Evolutionary conservation across 768 basidiomycete genomes (phyloP).

Genomic region (Hydnum rufescens): DNA sequence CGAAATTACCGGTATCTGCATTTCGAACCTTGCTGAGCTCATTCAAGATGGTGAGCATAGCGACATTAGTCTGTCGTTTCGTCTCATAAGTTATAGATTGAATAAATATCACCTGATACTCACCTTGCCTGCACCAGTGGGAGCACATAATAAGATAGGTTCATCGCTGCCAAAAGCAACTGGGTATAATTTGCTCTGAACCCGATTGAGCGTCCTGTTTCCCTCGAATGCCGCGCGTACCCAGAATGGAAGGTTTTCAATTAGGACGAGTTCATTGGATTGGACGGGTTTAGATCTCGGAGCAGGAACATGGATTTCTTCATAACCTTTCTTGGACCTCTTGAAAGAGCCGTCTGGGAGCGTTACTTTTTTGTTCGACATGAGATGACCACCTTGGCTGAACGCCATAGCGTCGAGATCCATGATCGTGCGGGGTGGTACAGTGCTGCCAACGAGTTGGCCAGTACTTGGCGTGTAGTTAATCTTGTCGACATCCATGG

Average conservation of each 20-base stretch:
- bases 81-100: not conserved
- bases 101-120: slow-evolving; percentile 11
- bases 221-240: slow-evolving; percentile 63
- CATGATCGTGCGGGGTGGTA: slow-evolving; percentile 67
- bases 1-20: slow-evolving; percentile 56
- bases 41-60: slow-evolving; percentile 84
- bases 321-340: slow-evolving; percentile 86
- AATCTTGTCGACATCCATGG: slow-evolving; percentile 78
- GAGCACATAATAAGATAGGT: slow-evolving; percentile 87
- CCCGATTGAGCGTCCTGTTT: slow-evolving; percentile 61
- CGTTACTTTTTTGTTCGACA: slow-evolving; percentile 98
- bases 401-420: slow-evolving; percentile 95
- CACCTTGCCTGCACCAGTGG: slow-evolving; percentile 97
- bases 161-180: slow-evolving; percentile 81
- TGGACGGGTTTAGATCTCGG: slow-evolving; percentile 55
- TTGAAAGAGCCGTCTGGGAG: slow-evolving; percentile 97
- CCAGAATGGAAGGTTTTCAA: slow-evolving; percentile 66
- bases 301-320: slow-evolving; percentile 92
- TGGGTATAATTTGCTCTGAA: slow-evolving; percentile 87
- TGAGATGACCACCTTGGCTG: slow-evolving; percentile 84
- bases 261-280: slow-evolving; percentile 49
- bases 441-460: slow-evolving; percentile 26
- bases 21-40: slow-evolving; percentile 80
- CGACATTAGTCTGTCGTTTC: slow-evolving; percentile 79
- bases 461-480: slow-evolving; percentile 28